These are phyloP conservation scores for Apiotrichum sp. DNA, from an alignment of 1,284 basidiomycete genomes.

Conservation along the genomic window DNA sequence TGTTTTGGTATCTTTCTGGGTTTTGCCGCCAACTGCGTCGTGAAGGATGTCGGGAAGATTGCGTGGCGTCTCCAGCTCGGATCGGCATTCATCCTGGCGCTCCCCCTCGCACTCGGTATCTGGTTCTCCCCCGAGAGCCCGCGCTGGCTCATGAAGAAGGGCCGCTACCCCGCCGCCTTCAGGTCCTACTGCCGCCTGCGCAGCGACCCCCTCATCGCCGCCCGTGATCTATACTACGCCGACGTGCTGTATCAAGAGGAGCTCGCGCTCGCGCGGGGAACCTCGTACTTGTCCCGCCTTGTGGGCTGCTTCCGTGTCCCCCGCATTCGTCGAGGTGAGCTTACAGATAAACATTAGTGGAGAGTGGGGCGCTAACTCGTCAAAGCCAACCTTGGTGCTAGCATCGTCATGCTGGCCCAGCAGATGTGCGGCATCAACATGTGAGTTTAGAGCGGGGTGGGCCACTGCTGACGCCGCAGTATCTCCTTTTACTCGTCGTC, in stretches of 20 bases:
- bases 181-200: constrained; percentile 59
- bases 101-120: constrained; percentile 38
- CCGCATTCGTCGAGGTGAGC: constrained; percentile 56
- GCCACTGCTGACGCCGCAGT: no score
- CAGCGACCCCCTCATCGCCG: constrained; percentile 61
- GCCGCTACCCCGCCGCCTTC: constrained; percentile 59
- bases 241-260: constrained; percentile 64
- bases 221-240: constrained; percentile 59
- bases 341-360: no score
- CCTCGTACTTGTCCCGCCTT: constrained; percentile 44
- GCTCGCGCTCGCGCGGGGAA: constrained; percentile 51
- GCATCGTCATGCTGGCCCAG: constrained; percentile 62
- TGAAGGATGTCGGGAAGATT: constrained; percentile 19
- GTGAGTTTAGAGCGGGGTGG: no score
- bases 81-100: constrained; percentile 45
- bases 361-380: no score
- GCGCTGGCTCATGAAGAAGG: constrained; percentile 65
- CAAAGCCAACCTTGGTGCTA: constrained; percentile 58
- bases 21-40: constrained; percentile 8
- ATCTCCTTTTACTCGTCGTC: constrained; percentile 48
- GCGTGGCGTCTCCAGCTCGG: constrained; percentile 50
- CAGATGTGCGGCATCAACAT: constrained; percentile 38
- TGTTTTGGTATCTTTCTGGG: constrained; percentile 26
- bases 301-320: constrained; percentile 64
- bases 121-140: constrained; percentile 55